These are phyloP conservation scores for Endotrypanum monterogeii DNA, from an alignment of 208 protist genomes.

Conservation along the genomic window DNA sequence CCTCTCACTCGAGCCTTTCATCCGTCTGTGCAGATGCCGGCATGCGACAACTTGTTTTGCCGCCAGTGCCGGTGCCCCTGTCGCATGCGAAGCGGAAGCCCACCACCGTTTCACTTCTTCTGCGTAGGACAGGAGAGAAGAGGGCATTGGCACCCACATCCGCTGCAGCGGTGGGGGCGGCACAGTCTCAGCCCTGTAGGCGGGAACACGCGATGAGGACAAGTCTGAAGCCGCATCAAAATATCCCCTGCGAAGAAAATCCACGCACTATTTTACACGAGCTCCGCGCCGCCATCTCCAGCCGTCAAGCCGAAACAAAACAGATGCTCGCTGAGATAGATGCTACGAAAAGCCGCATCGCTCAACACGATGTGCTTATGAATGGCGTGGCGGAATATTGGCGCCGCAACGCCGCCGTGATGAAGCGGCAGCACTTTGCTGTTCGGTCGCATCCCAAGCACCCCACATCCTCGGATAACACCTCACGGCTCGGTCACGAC, in stretches of 20 bases:
- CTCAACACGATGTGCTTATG: conserved; percentile 31
- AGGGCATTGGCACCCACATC: neutral
- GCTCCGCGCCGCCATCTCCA: conserved; percentile 27
- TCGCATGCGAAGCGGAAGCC: neutral
- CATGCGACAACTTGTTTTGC: neutral
- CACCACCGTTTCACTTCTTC: neutral
- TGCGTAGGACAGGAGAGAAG: neutral
- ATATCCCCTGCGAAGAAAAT: neutral
- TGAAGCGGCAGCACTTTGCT: conserved; percentile 32
- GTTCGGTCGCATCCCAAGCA: conserved; percentile 26
- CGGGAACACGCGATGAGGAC: neutral
- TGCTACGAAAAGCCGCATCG: conserved; percentile 9
- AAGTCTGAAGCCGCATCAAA: neutral
- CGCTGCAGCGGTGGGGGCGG: neutral
- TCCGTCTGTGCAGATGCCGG: neutral
- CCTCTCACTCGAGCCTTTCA: neutral
- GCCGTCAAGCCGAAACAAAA: conserved; percentile 13
- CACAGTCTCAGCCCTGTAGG: neutral
- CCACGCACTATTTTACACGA: conserved; percentile 39
- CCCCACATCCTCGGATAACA: neutral
- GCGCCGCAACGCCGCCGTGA: conserved; percentile 46
- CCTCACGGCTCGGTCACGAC: neutral
- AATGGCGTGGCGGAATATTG: conserved; percentile 56
- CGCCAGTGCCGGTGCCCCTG: neutral
- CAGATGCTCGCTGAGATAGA: conserved; percentile 24